Base-by-base conservation (phyloP, 352 stramenopile genomes). In the Aphanomyces stellatus region DNA sequence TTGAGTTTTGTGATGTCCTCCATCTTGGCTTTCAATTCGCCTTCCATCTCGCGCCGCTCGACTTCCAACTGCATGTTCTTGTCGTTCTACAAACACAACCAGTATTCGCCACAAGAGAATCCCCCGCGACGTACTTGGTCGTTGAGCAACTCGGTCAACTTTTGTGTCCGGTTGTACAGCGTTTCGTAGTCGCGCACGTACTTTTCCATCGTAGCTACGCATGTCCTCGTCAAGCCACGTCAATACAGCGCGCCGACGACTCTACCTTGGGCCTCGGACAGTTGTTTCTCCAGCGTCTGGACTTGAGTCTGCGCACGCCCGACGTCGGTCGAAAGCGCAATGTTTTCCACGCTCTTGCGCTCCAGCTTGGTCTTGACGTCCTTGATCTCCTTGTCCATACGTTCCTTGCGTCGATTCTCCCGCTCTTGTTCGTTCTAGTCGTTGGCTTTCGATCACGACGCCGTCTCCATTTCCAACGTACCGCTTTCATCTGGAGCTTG, bases 151-250 rank as follows among this genome's bases (percentile, higher is more conserved):
- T 97, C 87, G n/a, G 87, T 96, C 42, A 97, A 75, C 72, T 98
- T 97, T 62, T 97, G 90, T 42, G 82, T 96, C 33, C 86, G 83
- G 4, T 78, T 81, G 66, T 93, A 97, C 25, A 96, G 81, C 56
- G 87, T 88, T 74, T 97, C 93, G 74, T 96, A 97, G 80, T 97
- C 93, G 60, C 86, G 88, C 37, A 95, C 80, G 76, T 96, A 96
- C 71, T 96, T 96, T 62, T 96, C 89, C 86, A 97, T 97, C n/a
- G 85, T 95, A 15, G 72, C 76, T 67, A 51, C 25, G 37, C 13
- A 11, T n/a, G 13, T 46, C 37, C 37, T 11, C 37, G 37, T 19
- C 37, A 19, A 46, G 0, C n/a, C 2, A 11, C 37, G 0, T 46
- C 46, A 53, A 53, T 15, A 43, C 37, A 43, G 37, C 37, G 17